A percentile compares a stretch with the other conserved stretches of the same genome.
Conservation (phyloP, 768 basidiomycete species). For the Tephrocybe rancida region DNA sequence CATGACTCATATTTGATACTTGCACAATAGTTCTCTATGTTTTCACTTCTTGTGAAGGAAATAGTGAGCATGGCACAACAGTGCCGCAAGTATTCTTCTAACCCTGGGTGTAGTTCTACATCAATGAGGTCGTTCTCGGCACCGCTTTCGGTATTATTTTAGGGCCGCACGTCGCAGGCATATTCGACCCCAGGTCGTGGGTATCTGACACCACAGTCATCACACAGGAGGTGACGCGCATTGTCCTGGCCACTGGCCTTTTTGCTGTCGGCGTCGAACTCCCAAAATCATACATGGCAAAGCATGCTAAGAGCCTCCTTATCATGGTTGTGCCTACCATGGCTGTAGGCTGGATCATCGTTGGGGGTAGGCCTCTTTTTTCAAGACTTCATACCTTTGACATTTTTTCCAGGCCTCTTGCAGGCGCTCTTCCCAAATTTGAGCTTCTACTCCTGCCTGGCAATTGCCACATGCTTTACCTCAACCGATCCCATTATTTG, state of each 20-base stretch:
- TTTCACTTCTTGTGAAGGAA: constrained; percentile 83
- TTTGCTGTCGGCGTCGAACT: constrained; percentile 96
- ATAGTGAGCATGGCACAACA: constrained; percentile 42
- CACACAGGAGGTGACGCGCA: constrained; percentile 50
- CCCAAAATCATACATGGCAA: constrained; percentile 79
- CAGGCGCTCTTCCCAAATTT: constrained; percentile 72
- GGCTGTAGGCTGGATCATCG: constrained; percentile 82
- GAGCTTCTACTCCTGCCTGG: constrained; percentile 73
- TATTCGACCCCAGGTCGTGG: constrained; percentile 83
- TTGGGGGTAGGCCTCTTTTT: constrained; percentile 49
- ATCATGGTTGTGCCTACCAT: constrained; percentile 80
- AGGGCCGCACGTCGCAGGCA: constrained; percentile 70
- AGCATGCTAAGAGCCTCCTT: constrained; percentile 72
- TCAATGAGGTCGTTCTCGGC: constrained; percentile 93
- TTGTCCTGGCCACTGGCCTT: constrained; percentile 84
- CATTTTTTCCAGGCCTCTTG: constrained; percentile 54
- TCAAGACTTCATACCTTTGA: background rate
- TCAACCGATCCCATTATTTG: constrained; percentile 96
- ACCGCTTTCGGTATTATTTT: constrained; percentile 67
- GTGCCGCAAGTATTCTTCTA: background rate
- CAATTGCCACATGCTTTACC: constrained; percentile 86
- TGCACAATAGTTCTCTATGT: constrained; percentile 69
- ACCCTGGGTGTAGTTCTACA: constrained; percentile 55
- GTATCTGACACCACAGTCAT: constrained; percentile 41
- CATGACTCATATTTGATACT: background rate